A percentile compares a stretch with the other conserved stretches of the same genome.
These are phyloP conservation scores for Suillus discolor DNA, from an alignment of 768 basidiomycete species.

Conservation along the genomic window DNA sequence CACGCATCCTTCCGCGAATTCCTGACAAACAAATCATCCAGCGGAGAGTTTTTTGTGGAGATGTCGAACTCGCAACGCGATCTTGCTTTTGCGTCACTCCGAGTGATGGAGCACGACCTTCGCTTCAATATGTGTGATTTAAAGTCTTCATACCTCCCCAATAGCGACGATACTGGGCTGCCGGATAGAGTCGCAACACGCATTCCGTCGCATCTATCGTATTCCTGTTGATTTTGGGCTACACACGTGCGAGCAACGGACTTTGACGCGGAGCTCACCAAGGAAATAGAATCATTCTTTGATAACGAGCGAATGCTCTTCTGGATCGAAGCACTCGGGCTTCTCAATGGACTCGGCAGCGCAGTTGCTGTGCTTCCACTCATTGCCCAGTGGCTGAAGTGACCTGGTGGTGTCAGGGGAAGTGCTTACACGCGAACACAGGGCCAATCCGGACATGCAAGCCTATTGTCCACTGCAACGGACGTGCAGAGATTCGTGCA, in stretches of 20 bases:
- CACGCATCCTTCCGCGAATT: conserved; percentile 35
- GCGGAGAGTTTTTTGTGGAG: conserved; percentile 18
- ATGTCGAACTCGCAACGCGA: not conserved
- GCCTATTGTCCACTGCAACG: not conserved
- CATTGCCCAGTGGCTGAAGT: not conserved
- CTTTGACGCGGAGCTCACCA: not conserved
- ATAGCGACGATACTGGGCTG: too few species aligned
- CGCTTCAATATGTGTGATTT: too few species aligned
- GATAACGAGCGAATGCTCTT: conserved; percentile 10
- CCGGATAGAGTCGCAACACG: too few species aligned
- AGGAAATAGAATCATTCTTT: conserved; percentile 7
- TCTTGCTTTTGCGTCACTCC: conserved; percentile 22
- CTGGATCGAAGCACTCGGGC: conserved; percentile 8
- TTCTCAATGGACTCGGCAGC: conserved; percentile 1
- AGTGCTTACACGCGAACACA: not conserved
- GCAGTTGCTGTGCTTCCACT: not conserved
- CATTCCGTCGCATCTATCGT: conserved; percentile 11
- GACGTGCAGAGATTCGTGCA: conserved; percentile 18
- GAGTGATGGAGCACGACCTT: too few species aligned
- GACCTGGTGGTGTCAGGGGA: not conserved
- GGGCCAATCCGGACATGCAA: conserved; percentile 5
- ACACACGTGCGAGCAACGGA: conserved; percentile 9
- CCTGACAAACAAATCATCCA: conserved; percentile 17
- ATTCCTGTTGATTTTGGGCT: conserved; percentile 17
- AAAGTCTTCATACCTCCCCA: too few species aligned